Base-by-base conservation (phyloP, 306 rosid genomes). In the Begonia fuchsioides region DNA sequence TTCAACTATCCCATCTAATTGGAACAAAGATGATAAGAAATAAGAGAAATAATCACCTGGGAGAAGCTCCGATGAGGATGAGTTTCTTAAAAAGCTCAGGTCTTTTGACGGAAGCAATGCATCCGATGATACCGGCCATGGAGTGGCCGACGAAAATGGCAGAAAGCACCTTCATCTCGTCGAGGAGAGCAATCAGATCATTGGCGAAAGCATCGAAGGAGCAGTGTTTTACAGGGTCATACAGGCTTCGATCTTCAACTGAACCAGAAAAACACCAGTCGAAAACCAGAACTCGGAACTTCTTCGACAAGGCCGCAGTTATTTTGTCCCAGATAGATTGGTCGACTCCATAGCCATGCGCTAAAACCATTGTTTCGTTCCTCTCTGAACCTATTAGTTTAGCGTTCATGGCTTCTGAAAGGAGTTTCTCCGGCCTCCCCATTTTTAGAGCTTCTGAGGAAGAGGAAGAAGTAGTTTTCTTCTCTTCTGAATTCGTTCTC, bases 71-170 rank as follows among this genome's bases (percentile, higher is more conserved):
- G 16, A 90, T 6, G 52, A 90, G 95, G 20, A 90, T n/a, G 57
- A 90, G 87, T 40, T 44, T 53, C 43, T 70, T 76, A 13, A 90
- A 90, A 26, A 90, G 95, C 6, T 71, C 44, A 67, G 98, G 94
- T 54, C 75, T 79, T 47, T 71, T 67, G n/a, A 76, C 50, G 56
- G 93, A 81, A 47, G 98, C 98, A 60, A 90, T 67, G 68, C 95
- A 90, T 16, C 95, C 94, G 60, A 90, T 71, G 78, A 90, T 80
- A 44, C 68, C 95, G 48, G 98, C 85, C 98, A 90, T 85, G 69
- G 98, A 90, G 59, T 90, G 98, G 0, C 98, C 98, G 50, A 79
- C 60, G 54, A 79, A 81, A 51, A 66, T 67, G 15, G 56, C 53
- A 12, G 62, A 73, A 55, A 65, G 51, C 38, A 90, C 64, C 60